Percentiles rank a stretch among this genome's conserved stretches.
phyloP scores from a whole-genome alignment of 225 moss, liverwort and hornwort species.

The Polytrichum formosum region DNA sequence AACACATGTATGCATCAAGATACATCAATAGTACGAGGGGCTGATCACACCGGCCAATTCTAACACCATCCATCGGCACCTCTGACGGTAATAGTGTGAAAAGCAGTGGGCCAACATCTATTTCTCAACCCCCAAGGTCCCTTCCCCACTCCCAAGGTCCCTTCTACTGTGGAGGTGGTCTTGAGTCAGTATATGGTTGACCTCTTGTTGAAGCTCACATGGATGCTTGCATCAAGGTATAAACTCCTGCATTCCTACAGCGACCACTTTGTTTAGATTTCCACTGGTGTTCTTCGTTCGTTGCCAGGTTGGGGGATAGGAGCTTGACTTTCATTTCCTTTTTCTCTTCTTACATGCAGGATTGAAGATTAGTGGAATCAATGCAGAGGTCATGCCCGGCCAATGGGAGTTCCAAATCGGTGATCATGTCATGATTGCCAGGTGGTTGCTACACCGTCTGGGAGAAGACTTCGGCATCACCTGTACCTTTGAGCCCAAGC shows the following conservation, averaged over 20 bases:
- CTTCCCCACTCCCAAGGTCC: constrained; percentile 87
- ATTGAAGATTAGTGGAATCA: constrained; percentile 81
- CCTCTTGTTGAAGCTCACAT: constrained; percentile 90
- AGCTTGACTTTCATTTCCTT: not conserved
- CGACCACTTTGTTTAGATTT: too few species aligned
- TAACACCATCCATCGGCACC: too few species aligned
- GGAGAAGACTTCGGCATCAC: constrained; percentile 94
- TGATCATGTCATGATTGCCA: constrained; percentile 90
- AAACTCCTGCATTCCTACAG: not conserved
- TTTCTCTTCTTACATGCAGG: constrained; percentile 36
- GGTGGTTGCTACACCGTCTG: constrained; percentile 84
- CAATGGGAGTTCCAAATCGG: constrained; percentile 99
- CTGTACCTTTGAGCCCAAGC: constrained; percentile 92
- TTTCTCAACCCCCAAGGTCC: constrained; percentile 50
- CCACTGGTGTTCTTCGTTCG: too few species aligned
- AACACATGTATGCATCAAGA: too few species aligned
- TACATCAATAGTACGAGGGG: too few species aligned
- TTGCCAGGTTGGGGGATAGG: too few species aligned
- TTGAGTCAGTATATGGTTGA: constrained; percentile 86
- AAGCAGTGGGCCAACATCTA: too few species aligned
- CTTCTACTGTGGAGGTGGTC: constrained; percentile 90
- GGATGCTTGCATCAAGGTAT: constrained; percentile 86
- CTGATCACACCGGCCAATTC: too few species aligned
- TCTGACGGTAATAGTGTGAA: too few species aligned
- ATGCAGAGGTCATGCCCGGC: constrained; percentile 96